phyloP scores from a whole-genome alignment of 345 rosid genomes.

The Eucalyptus sp. region DNA sequence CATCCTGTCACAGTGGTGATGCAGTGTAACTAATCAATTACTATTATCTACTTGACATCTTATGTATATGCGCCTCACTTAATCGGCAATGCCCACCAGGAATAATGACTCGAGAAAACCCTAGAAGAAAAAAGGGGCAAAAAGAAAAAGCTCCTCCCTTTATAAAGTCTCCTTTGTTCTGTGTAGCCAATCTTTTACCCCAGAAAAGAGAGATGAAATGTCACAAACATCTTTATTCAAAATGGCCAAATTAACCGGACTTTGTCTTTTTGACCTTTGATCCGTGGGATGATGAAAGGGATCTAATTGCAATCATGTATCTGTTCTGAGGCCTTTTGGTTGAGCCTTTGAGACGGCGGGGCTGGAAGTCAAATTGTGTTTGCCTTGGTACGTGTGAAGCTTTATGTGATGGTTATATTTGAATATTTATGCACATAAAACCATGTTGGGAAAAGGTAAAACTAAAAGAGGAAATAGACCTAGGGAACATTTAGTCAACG shows the following conservation, averaged over 20 bases:
- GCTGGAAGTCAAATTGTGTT: background rate
- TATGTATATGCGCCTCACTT: background rate
- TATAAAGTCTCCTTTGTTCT: background rate
- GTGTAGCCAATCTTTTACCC: background rate
- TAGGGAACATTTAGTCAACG: background rate
- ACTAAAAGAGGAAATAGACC: background rate
- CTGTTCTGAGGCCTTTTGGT: background rate
- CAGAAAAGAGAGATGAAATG: background rate
- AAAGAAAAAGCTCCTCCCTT: background rate
- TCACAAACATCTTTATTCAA: background rate
- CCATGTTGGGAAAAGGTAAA: background rate
- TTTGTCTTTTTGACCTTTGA: background rate
- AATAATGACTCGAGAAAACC: background rate
- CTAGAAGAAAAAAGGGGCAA: background rate
- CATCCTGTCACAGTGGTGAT: accelerated
- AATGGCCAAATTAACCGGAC: background rate
- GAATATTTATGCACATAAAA: background rate
- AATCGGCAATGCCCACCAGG: background rate
- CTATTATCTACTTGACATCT: background rate
- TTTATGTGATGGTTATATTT: background rate
- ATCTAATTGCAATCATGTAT: background rate
- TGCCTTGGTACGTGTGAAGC: background rate
- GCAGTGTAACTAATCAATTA: background rate
- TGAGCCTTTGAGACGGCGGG: background rate
- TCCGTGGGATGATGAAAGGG: background rate